Conservation (phyloP, 2,329 filamentous ascomycete genomes). For the Pyrenophora teres region DNA sequence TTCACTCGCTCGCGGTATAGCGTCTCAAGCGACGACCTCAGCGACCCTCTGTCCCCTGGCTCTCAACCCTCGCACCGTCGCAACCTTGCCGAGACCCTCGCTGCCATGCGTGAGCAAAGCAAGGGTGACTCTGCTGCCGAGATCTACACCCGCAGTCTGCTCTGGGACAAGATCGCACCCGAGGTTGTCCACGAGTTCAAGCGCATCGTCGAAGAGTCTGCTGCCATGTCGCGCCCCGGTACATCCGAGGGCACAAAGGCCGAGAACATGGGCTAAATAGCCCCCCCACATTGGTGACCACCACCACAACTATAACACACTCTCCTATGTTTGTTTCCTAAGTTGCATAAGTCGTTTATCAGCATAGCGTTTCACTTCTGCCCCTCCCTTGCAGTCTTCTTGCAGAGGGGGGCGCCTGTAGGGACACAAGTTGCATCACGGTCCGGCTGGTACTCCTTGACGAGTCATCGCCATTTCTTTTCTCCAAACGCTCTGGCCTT, state of each 20-base stretch:
- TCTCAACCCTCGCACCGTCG: conserved; percentile 63
- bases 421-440: conserved; percentile 44
- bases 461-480: conserved; percentile 32
- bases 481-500: conserved; percentile 25
- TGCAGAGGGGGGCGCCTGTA: conserved; percentile 24
- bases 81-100: conserved; percentile 79
- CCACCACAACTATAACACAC: conserved; percentile 10
- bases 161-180: conserved; percentile 91
- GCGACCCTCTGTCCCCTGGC: conserved; percentile 44
- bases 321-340: conserved; percentile 31
- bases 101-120: conserved; percentile 72
- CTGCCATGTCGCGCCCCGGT: conserved; percentile 42
- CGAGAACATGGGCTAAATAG: conserved; percentile 34
- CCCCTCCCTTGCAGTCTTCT: conserved; percentile 10
- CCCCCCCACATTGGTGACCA: not conserved
- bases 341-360: conserved; percentile 37
- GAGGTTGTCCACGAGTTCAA: conserved; percentile 93
- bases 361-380: conserved; percentile 44
- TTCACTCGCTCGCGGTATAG: conserved; percentile 61
- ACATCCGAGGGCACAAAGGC: conserved; percentile 42
- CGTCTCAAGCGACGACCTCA: conserved; percentile 55
- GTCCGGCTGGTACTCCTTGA: conserved; percentile 34
- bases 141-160: conserved; percentile 87
- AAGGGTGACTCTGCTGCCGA: conserved; percentile 77
- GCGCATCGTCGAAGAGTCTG: conserved; percentile 82